Evolutionary conservation across 352 stramenopile species (phyloP).

Genomic region (Phytophthora uliginosa): DNA sequence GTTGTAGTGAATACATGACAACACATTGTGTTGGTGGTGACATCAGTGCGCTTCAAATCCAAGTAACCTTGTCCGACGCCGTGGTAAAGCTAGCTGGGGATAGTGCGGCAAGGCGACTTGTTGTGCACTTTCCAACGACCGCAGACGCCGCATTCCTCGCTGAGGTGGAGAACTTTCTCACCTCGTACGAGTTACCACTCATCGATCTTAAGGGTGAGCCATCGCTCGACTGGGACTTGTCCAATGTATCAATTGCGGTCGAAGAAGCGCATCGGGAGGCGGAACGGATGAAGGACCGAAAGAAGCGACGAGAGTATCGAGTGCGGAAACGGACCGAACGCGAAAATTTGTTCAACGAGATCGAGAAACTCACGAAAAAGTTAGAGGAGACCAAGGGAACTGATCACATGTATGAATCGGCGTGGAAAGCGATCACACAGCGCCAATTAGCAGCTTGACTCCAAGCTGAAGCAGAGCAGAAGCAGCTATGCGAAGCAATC

Average conservation of each 20-base stretch:
- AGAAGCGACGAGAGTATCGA: neutral
- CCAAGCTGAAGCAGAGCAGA: too few relatives aligned
- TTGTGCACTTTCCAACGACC: neutral
- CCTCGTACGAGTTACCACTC: neutral
- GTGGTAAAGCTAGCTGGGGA: too few relatives aligned
- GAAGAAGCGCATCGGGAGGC: slow-evolving; percentile 1
- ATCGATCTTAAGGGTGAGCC: neutral
- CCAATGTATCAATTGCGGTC: too few relatives aligned
- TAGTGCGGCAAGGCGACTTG: too few relatives aligned
- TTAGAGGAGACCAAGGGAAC: neutral
- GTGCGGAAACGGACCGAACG: too few relatives aligned
- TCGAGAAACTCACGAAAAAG: slow-evolving; percentile 12
- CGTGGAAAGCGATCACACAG: slow-evolving; percentile 6
- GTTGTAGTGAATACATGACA: too few relatives aligned
- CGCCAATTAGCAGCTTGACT: slow-evolving; percentile 3
- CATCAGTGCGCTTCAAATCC: neutral
- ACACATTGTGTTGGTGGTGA: too few relatives aligned
- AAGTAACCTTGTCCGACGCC: neutral
- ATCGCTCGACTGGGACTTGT: too few relatives aligned
- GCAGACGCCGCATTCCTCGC: slow-evolving; percentile 6
- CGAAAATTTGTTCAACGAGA: slow-evolving; percentile 6
- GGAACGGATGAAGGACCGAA: slow-evolving; percentile 11
- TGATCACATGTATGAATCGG: too few relatives aligned
- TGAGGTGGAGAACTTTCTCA: neutral
- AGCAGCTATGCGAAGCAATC: slow-evolving; percentile 8